These are phyloP conservation scores for Suillus fuscotomentosus DNA, from an alignment of 768 basidiomycete genomes.

Conservation along the genomic window DNA sequence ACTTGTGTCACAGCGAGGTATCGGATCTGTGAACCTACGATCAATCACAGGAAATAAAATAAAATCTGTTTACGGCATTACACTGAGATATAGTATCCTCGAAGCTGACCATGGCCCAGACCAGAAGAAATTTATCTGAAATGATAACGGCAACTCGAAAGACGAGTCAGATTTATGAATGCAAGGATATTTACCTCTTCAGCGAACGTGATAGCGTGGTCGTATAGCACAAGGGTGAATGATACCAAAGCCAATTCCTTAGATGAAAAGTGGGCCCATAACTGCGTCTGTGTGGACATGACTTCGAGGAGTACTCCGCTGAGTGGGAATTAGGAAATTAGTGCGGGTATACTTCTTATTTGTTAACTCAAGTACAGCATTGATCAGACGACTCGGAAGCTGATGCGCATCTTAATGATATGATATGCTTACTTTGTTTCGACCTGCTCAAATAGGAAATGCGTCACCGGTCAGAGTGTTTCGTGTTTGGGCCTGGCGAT, in stretches of 20 bases:
- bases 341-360: background rate
- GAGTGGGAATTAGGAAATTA: background rate
- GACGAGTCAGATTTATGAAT: background rate
- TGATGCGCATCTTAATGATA: background rate
- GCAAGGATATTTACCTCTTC: constrained; percentile 30
- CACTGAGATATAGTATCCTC: background rate
- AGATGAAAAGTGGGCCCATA: background rate
- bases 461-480: too few relatives aligned
- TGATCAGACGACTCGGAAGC: too few relatives aligned
- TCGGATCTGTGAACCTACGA: background rate
- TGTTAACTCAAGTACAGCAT: background rate
- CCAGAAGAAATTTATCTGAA: background rate
- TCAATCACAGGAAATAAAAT: background rate
- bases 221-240: constrained; percentile 3
- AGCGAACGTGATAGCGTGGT: constrained; percentile 35
- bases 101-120: background rate
- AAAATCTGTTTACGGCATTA: background rate
- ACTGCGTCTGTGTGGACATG: background rate
- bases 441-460: background rate
- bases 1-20: background rate
- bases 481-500: too few relatives aligned
- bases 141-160: background rate
- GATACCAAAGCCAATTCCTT: background rate
- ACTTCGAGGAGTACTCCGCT: background rate
- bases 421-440: background rate